phyloP scores from a whole-genome alignment of 441 rosid species.

The Rhodomyrtus psidioides region DNA sequence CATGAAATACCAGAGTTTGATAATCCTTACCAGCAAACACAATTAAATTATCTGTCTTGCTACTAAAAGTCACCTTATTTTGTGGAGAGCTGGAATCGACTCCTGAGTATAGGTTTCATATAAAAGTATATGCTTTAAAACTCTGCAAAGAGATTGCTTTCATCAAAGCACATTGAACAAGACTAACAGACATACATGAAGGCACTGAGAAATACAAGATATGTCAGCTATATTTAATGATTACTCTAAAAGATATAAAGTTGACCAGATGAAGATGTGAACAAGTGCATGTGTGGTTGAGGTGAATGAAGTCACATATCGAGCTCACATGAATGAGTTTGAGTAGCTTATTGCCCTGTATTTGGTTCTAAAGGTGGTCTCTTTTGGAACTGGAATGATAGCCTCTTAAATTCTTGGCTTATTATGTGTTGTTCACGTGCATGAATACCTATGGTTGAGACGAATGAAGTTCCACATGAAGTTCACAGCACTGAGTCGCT shows the following conservation, averaged over 20 bases:
- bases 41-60: background rate
- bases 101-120: slow-evolving; percentile 87
- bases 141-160: slow-evolving; percentile 29
- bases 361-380: background rate
- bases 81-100: slow-evolving; percentile 85
- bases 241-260: background rate
- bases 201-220: background rate
- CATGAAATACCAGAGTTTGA: background rate
- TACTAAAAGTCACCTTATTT: slow-evolving; percentile 52
- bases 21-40: background rate
- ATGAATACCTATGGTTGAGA: background rate
- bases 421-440: background rate
- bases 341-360: background rate
- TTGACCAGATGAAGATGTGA: background rate
- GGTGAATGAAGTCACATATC: background rate
- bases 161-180: background rate
- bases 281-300: background rate
- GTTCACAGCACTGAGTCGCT: background rate
- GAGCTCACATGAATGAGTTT: background rate
- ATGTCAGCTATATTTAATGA: background rate
- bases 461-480: background rate
- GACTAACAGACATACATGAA: background rate
- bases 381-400: background rate
- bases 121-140: slow-evolving; percentile 71
- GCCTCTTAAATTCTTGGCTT: background rate